Base-by-base conservation (phyloP, 2,329 filamentous ascomycete species). In the Phymatotrichopsis omnivora region DNA sequence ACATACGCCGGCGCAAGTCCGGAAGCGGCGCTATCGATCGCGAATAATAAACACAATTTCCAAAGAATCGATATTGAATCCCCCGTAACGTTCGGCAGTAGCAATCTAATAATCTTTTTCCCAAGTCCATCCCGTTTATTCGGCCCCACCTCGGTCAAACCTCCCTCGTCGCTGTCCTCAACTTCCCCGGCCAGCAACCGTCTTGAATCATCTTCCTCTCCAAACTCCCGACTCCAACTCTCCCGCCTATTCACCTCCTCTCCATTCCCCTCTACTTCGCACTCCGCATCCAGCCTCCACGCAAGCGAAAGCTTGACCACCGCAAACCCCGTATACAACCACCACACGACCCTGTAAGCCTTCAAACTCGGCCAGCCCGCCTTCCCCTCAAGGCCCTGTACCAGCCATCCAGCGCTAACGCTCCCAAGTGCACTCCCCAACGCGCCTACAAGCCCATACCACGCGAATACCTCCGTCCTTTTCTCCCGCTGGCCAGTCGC, bases 21-120 rank as follows among this genome's bases (percentile, higher is more conserved):
- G 23, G 56, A 58, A 12, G 54, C 49, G 27, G 25, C 35, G 11
- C 32, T 49, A 33, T 82, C 78, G 19, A 81, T 65, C 17, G 72
- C 69, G 7, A 82, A 67, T 6, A 82, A 68, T 47, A 78, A 71
- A 75, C 77, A 81, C 3, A 82, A 64, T 39, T 74, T 74, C 60
- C 73, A 74, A 70, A 81, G 78, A 56, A 75, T 68, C 2, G 65
- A 67, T 10, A 71, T 67, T 0, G 77, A 79, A 11, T 70, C 63
- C 1, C 63, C 60, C 0, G 77, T 80, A 40, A 81, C 78, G 49
- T 74, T 66, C 1, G 70, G 63, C 29, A 76, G 65, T 39, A 54
- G 29, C 17, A 35, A 16, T 17, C 17, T 23, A 20, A 19, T 8
- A 29, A 16, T 22, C 31, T 25, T 47, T 22, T 24, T 29, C 17